phyloP scores from a whole-genome alignment of 768 basidiomycete species.

The Amanita rubescens region DNA sequence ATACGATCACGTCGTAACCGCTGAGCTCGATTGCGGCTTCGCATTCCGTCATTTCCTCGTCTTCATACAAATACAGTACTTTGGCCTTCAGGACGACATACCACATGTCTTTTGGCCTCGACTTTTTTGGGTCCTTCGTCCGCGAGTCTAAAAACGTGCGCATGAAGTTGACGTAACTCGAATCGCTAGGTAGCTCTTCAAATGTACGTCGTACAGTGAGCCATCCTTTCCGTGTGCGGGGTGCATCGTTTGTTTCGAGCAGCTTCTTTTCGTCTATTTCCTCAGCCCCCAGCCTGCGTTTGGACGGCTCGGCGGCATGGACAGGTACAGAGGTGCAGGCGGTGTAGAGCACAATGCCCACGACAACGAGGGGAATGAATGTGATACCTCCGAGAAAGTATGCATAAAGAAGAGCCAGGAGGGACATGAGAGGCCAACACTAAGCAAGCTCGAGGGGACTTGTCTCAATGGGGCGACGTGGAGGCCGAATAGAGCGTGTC shows the following conservation, averaged over 20 bases:
- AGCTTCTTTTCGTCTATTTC: constrained; percentile 22
- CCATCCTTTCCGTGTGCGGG: constrained; percentile 71
- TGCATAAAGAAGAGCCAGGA: constrained; percentile 69
- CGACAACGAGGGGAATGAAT: constrained; percentile 73
- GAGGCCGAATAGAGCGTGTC: background rate
- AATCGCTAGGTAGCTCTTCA: constrained; percentile 54
- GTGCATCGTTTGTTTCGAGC: constrained; percentile 43
- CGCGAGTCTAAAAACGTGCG: constrained; percentile 74
- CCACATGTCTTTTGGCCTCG: constrained; percentile 88
- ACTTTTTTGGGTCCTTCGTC: constrained; percentile 77
- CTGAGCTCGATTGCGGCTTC: constrained; percentile 85
- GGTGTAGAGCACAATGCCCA: constrained; percentile 48
- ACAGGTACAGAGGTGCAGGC: constrained; percentile 86
- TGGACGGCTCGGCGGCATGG: constrained; percentile 41
- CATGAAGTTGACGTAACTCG: constrained; percentile 73
- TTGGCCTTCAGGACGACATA: constrained; percentile 88
- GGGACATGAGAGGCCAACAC: constrained; percentile 40
- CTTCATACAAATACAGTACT: constrained; percentile 89
- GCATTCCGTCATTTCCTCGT: constrained; percentile 86
- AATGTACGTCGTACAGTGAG: constrained; percentile 77
- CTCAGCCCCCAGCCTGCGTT: constrained; percentile 19
- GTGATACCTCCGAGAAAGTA: constrained; percentile 90
- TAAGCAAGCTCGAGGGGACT: no score
- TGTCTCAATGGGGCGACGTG: background rate
- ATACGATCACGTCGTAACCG: constrained; percentile 69